A percentile compares a stretch with the other conserved stretches of the same genome.
phyloP scores from a whole-genome alignment of 805 yeast species.

The Myxozyma sirexii region DNA sequence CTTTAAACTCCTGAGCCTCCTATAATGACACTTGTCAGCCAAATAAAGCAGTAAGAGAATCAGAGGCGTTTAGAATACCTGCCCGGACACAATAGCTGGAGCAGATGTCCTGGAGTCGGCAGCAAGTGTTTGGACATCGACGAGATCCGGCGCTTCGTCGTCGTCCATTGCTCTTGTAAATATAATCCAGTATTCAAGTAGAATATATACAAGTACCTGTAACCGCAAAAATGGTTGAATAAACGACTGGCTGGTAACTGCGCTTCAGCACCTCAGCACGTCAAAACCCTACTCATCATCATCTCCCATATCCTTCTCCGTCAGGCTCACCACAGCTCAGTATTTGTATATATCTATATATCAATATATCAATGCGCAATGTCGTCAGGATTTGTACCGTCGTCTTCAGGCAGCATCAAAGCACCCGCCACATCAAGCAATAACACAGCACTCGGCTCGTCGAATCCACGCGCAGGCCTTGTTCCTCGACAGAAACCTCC shows the following conservation, averaged over 20 bases:
- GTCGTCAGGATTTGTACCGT: constrained; percentile 20
- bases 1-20: constrained; percentile 46
- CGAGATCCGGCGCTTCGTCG: constrained; percentile 12
- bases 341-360: no score
- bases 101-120: background rate
- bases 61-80: no score
- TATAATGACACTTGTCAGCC: no score
- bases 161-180: constrained; percentile 1
- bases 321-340: no score
- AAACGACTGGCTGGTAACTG: no score
- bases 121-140: constrained; percentile 2
- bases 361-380: background rate
- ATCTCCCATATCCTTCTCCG: no score
- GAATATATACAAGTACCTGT: no score
- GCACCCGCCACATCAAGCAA: constrained; percentile 12
- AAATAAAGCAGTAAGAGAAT: no score
- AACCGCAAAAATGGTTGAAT: no score
- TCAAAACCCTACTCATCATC: no score
- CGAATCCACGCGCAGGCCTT: constrained; percentile 12
- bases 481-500: constrained; percentile 5
- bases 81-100: background rate
- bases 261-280: no score
- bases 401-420: background rate
- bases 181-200: background rate
- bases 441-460: background rate